Evolutionary conservation across 1,139 yeast genomes (phyloP), one percentile per base, ranked within the genome.

Genomic region (Fermentozyma sake): DNA sequence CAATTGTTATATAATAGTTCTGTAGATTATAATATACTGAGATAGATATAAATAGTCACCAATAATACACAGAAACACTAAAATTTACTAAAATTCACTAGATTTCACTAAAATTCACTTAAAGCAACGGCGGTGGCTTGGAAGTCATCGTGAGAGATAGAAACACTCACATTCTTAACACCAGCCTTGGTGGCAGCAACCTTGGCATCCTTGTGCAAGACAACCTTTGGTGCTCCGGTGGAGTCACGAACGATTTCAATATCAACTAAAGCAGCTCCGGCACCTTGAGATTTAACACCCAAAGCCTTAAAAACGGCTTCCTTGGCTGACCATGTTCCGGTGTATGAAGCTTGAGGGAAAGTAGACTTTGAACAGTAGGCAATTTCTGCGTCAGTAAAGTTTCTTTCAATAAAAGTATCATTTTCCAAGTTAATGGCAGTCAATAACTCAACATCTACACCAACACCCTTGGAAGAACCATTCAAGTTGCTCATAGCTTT

Each of bases 241-340:
- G 68, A 44, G 43, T 77, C 83, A 48, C 94, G 81, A 14, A 67
- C 48, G 48, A 91, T 84, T 64, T 89, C 97, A 58, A 91, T 91
- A 39, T 87, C 96, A 56, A 74, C 73, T 64, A 91, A 72, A 26
- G 95, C 70, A 30, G 98, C 97, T 39, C 97, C 98, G 12, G 89
- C 96, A 38, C 99, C 99, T 56, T 79, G 75, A 24, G 95, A 80
- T 50, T 76, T 73, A 38, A 86, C 94, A 38, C 94, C 91, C 49
- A 91, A 71, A 12, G 96, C 85, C 69, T 91, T 91, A 78, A 91
- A 91, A 22, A 87, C 96, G 20, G 99, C 98, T 65, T 91, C 99
- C 66, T 91, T 91, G 30, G 98, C 98, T 23, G 96, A 85, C 99
- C 99, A 91, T 27, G 95, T 83, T 30, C 99, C 99, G 19, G 98